Evolutionary conservation across 1,284 basidiomycete genomes (phyloP).

Genomic region (Peniophora sp.): DNA sequence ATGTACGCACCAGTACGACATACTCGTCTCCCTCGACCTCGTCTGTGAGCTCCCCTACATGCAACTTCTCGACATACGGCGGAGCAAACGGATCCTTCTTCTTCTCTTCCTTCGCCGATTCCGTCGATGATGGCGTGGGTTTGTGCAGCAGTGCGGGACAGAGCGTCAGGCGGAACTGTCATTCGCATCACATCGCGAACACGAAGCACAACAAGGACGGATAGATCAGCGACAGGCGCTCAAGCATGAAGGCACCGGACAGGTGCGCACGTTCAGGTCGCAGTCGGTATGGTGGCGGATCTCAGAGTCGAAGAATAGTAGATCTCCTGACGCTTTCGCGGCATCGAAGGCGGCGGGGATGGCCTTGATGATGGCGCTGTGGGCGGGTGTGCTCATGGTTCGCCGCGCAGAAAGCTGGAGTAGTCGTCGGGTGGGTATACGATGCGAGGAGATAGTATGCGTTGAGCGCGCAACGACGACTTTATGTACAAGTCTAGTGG

Average conservation of each 20-base stretch:
- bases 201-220: neutral
- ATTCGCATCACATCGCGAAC: neutral
- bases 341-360: constrained; percentile 52
- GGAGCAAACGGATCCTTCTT: constrained; percentile 69
- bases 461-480: too few species aligned
- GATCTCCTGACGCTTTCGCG: constrained; percentile 60
- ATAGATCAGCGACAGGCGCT: neutral
- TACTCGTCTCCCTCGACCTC: constrained; percentile 57
- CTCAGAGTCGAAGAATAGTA: constrained; percentile 72
- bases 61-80: constrained; percentile 70
- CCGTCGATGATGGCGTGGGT: constrained; percentile 39
- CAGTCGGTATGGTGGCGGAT: constrained; percentile 50
- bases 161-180: constrained; percentile 72
- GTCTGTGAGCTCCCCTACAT: constrained; percentile 65
- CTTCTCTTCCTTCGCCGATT: constrained; percentile 28
- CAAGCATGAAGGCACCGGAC: neutral
- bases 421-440: neutral
- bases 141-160: constrained; percentile 81
- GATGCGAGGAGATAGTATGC: too few species aligned
- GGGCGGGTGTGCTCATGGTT: constrained; percentile 9
- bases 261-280: constrained; percentile 48
- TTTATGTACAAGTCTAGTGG: too few species aligned
- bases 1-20: constrained; percentile 59
- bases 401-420: neutral
- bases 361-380: constrained; percentile 49